Evolutionary conservation across 2,329 filamentous ascomycete species (phyloP).

Genomic region (Cercospora janseana): DNA sequence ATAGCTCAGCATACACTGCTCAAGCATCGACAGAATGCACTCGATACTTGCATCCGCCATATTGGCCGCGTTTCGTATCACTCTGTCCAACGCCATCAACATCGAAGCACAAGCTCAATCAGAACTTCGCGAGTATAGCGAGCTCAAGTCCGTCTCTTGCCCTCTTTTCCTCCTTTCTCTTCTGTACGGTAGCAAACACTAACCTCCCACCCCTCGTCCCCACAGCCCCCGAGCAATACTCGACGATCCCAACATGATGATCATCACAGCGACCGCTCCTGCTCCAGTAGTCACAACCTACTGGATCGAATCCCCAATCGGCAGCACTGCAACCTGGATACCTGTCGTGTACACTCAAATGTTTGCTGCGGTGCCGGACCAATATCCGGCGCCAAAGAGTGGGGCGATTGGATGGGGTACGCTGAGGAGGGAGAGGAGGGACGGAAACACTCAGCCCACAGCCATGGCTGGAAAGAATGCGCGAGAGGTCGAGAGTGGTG

Average conservation of each 20-base stretch:
- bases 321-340: slow-evolving; percentile 27
- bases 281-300: slow-evolving; percentile 29
- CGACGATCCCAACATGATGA: slow-evolving; percentile 15
- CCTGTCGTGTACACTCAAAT: slow-evolving; percentile 36
- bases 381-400: slow-evolving; percentile 26
- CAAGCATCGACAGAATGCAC: slow-evolving; percentile 9
- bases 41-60: background rate
- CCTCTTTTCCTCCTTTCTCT: background rate
- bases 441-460: background rate
- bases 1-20: background rate
- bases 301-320: slow-evolving; percentile 25
- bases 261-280: slow-evolving; percentile 18
- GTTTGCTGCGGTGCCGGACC: slow-evolving; percentile 33
- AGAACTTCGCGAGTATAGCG: background rate
- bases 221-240: slow-evolving; percentile 27
- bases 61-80: background rate
- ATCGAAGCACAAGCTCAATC: background rate
- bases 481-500: background rate
- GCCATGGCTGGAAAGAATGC: background rate
- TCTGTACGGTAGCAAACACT: no score
- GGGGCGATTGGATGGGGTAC: slow-evolving; percentile 36
- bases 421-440: slow-evolving; percentile 8
- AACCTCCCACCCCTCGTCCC: background rate
- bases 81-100: no score
- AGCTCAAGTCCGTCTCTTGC: background rate